Evolutionary conservation across 2,329 filamentous ascomycete species (phyloP).

Genomic region (Incumbomyces delicatus): DNA sequence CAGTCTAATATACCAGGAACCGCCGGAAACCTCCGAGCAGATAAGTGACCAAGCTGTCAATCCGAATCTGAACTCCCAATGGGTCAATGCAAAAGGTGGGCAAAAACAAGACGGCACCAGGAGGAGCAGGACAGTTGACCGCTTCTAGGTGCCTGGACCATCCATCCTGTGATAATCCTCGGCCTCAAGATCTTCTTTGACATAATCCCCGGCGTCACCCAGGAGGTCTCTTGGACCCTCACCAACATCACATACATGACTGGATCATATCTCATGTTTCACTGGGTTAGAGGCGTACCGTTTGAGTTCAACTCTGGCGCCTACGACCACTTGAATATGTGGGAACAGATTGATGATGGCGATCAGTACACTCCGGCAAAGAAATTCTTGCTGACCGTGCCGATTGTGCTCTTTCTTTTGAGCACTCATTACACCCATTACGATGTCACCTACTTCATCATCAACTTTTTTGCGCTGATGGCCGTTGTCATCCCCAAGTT

Average conservation of each 20-base stretch:
- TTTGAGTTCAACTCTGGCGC: slow-evolving; percentile 98
- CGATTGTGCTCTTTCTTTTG: slow-evolving; percentile 85
- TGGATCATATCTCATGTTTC: slow-evolving; percentile 98
- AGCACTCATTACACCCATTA: slow-evolving; percentile 99
- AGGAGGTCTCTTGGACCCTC: slow-evolving; percentile 97
- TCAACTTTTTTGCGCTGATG: slow-evolving; percentile 89
- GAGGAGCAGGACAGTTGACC: slow-evolving; percentile 4
- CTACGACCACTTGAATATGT: slow-evolving; percentile 99
- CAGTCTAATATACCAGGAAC: slow-evolving; percentile 97
- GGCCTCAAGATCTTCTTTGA: slow-evolving; percentile 94
- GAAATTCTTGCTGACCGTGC: slow-evolving; percentile 92
- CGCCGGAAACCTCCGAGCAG: slow-evolving; percentile 91
- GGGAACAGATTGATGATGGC: slow-evolving; percentile 99
- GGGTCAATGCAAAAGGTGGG: slow-evolving; percentile 98
- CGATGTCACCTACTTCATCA: slow-evolving; percentile 90
- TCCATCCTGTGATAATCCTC: slow-evolving; percentile 87
- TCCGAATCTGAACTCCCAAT: slow-evolving; percentile 94
- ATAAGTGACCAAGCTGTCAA: slow-evolving; percentile 91
- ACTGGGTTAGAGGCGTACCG: slow-evolving; percentile 93
- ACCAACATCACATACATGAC: slow-evolving; percentile 99
- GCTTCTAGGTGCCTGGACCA: slow-evolving; percentile 80
- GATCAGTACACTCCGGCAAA: slow-evolving; percentile 98
- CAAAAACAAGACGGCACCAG: background rate
- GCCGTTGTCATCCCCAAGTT: slow-evolving; percentile 93
- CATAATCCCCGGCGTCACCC: slow-evolving; percentile 88